phyloP scores from a whole-genome alignment of 2,329 filamentous ascomycete species.

The Xylaria sp. region DNA sequence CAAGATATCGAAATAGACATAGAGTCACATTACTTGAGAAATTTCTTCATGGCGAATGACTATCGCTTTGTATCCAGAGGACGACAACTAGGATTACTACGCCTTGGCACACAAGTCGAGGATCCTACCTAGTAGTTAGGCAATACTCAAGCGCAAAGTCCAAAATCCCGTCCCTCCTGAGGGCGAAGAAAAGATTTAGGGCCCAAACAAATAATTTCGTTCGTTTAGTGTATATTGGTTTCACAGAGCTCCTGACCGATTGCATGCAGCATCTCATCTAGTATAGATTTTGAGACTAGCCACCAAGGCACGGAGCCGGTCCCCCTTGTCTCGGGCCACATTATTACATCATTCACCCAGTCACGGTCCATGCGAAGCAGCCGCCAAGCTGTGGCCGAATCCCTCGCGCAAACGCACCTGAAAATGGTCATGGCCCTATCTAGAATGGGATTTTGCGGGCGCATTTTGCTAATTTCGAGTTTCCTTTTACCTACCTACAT shows the following conservation, averaged over 20 bases:
- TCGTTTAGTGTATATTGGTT: too few relatives aligned
- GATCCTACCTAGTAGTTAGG: not conserved
- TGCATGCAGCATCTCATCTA: too few relatives aligned
- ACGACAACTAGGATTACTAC: not conserved
- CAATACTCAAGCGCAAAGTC: too few relatives aligned
- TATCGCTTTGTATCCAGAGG: not conserved
- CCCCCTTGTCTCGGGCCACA: conserved; percentile 1
- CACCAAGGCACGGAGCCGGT: too few relatives aligned
- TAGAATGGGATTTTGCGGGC: not conserved
- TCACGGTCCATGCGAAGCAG: not conserved
- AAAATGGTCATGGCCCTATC: not conserved
- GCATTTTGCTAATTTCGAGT: too few relatives aligned
- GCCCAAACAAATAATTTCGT: too few relatives aligned
- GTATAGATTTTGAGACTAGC: too few relatives aligned
- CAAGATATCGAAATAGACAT: conserved; percentile 31
- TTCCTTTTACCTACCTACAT: too few relatives aligned
- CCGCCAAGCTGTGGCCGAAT: not conserved
- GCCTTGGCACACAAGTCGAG: not conserved
- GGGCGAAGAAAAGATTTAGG: too few relatives aligned
- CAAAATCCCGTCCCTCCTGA: too few relatives aligned
- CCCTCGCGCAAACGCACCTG: not conserved
- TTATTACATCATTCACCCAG: conserved; percentile 20
- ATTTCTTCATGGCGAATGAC: not conserved
- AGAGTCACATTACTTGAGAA: conserved; percentile 18
- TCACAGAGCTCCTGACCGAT: too few relatives aligned